Evolutionary conservation across 352 stramenopile species (phyloP).

Genomic region (Globisporangium recalcitrans): DNA sequence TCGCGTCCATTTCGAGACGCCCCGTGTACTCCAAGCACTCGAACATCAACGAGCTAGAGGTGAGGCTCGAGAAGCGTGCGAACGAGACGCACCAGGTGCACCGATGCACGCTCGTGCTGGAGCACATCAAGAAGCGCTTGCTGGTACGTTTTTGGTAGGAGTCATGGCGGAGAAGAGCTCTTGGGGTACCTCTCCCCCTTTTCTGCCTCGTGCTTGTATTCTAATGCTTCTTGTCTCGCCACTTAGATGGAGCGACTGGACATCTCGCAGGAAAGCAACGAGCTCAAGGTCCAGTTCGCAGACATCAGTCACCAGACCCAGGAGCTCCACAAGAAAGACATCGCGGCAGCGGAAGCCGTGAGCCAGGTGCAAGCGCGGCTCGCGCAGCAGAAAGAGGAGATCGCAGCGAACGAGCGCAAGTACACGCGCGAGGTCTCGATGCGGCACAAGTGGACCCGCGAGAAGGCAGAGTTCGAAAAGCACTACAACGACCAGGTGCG

Average conservation of each 20-base stretch:
- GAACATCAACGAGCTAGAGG: conserved; percentile 73
- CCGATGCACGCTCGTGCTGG: conserved; percentile 56
- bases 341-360: conserved; percentile 60
- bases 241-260: conserved; percentile 45
- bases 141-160: conserved; percentile 21
- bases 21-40: conserved; percentile 83
- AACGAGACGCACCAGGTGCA: conserved; percentile 60
- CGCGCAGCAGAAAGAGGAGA: conserved; percentile 63
- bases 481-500: conserved; percentile 78
- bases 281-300: conserved; percentile 54
- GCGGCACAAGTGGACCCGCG: conserved; percentile 67
- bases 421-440: conserved; percentile 65
- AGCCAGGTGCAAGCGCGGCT: conserved; percentile 66
- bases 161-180: not conserved
- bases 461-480: conserved; percentile 82
- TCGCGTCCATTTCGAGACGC: conserved; percentile 66
- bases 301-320: conserved; percentile 64
- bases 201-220: not conserved
- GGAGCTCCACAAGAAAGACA: conserved; percentile 76
- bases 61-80: conserved; percentile 49
- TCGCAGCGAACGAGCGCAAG: conserved; percentile 49
- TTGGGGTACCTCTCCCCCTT: not conserved
- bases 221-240: not conserved
- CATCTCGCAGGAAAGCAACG: conserved; percentile 45
- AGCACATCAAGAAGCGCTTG: conserved; percentile 79